phyloP scores from a whole-genome alignment of 2,329 filamentous ascomycete species.

The Cadophora sp. region DNA sequence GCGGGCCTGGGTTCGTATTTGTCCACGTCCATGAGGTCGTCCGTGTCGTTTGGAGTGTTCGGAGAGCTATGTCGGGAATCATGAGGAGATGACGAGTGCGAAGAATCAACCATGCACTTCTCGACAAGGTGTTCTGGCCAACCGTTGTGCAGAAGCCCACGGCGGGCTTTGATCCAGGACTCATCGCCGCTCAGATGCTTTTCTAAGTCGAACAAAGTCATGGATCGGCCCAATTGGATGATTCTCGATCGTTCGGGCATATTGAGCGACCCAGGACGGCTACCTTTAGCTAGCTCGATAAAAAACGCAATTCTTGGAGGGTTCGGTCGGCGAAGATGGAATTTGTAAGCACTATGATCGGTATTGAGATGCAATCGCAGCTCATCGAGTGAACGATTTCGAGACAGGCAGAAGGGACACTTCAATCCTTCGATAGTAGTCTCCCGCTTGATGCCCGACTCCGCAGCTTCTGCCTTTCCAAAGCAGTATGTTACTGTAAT shows the following conservation, averaged over 20 bases:
- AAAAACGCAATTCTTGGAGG: constrained; percentile 52
- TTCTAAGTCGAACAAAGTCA: constrained; percentile 53
- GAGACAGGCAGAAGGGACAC: constrained; percentile 38
- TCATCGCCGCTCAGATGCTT: constrained; percentile 53
- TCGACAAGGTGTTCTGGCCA: constrained; percentile 29
- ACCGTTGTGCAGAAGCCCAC: constrained; percentile 48
- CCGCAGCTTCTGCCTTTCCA: constrained; percentile 33
- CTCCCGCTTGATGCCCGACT: constrained; percentile 33
- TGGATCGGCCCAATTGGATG: constrained; percentile 52
- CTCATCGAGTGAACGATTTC: constrained; percentile 28
- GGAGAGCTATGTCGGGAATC: constrained; percentile 39
- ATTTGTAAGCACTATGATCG: constrained; percentile 38
- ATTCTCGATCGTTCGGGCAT: constrained; percentile 46
- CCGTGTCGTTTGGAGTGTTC: constrained; percentile 35
- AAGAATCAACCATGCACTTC: constrained; percentile 28
- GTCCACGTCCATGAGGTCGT: constrained; percentile 28
- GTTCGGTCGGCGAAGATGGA: constrained; percentile 32
- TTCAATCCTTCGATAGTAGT: constrained; percentile 32
- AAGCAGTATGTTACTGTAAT: constrained; percentile 38
- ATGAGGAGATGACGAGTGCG: constrained; percentile 36
- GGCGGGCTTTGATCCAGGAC: constrained; percentile 53
- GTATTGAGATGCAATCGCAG: constrained; percentile 38
- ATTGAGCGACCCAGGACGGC: constrained; percentile 35
- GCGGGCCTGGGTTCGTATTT: constrained; percentile 3
- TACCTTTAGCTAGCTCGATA: constrained; percentile 37